Evolutionary conservation across 73 alveolate genomes (phyloP), one percentile per base, ranked within the genome.

Genomic region (Paramecium sexaurelia): DNA sequence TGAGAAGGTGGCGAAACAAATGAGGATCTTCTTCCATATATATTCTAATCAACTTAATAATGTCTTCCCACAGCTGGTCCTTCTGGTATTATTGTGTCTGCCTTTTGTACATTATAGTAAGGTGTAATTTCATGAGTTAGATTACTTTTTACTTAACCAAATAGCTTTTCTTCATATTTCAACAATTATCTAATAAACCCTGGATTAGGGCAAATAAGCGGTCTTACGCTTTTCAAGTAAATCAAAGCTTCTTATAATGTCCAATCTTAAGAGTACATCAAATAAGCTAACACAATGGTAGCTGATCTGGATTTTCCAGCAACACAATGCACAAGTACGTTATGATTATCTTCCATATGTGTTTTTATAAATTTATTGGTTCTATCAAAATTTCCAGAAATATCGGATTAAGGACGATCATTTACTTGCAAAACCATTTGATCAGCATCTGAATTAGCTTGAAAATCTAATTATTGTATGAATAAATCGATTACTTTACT

Each of bases 301-400:
- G 98, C 96, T 26, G 94, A 61, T 32, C 98, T 32, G 3, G 98
- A 95, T 13, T 93, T 93, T 15, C 98, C 98, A 61, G 94, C 92
- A 5, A 93, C 96, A 55, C 98, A 95, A 67, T 95, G 98, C 3
- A 95, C 98, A 43, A 78, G 41, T 24, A 78, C 71, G 36, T 78
- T 78, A 9, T 78, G 40, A 22, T 43, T 20, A 6, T 37, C 55
- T 17, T 78, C 90, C 90, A 78, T 78, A 41, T 45, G 68, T 41
- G n/a, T 41, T 7, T 43, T 24, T n/a, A 78, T 78, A 78, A 41
- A 78, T 33, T 37, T 43, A 78, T 78, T 78, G 24, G 90, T 78
- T 41, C 19, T 40, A 7, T 78, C 47, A 41, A 78, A 78, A 43
- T 78, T 41, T 40, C 55, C 27, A 20, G 32, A 39, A n/a, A 78